phyloP scores from a whole-genome alignment of 2,329 filamentous ascomycete species.

The Apiospora phragmitis region DNA sequence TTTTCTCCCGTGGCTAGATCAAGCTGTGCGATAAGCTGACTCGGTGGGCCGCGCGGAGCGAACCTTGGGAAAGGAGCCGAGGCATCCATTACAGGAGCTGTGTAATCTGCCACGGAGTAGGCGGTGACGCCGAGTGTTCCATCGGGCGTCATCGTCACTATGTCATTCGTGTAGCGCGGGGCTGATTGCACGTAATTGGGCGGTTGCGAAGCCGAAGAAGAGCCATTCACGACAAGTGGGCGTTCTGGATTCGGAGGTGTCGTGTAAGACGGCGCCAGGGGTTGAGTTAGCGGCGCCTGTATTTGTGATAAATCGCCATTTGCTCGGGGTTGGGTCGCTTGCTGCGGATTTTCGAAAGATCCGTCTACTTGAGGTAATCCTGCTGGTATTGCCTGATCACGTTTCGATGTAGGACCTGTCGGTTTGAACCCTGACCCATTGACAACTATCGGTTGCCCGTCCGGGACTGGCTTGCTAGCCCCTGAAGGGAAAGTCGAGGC shows the following conservation, averaged over 20 bases:
- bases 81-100: conserved; percentile 8
- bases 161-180: conserved; percentile 27
- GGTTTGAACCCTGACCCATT: conserved; percentile 40
- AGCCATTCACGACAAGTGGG: conserved; percentile 56
- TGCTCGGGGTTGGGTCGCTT: conserved; percentile 34
- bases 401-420: conserved; percentile 20
- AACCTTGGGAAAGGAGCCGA: conserved; percentile 24
- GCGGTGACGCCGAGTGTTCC: conserved; percentile 18
- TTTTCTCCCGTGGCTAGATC: conserved; percentile 54
- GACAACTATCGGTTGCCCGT: conserved; percentile 40
- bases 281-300: conserved; percentile 22
- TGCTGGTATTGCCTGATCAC: conserved; percentile 21
- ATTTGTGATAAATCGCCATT: conserved; percentile 13
- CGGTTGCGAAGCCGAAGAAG: conserved; percentile 22
- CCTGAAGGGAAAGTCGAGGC: conserved; percentile 38
- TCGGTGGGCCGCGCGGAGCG: conserved; percentile 45
- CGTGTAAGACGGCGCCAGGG: conserved; percentile 22
- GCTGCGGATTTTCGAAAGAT: conserved; percentile 38
- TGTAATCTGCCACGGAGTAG: conserved; percentile 27
- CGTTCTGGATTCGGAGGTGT: conserved; percentile 36
- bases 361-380: conserved; percentile 26
- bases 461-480: conserved; percentile 33
- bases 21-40: conserved; percentile 53
- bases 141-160: conserved; percentile 28
- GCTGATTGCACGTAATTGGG: conserved; percentile 17